Evolutionary conservation across 768 basidiomycete genomes (phyloP).

Genomic region (Sporobolomyces pararoseus): DNA sequence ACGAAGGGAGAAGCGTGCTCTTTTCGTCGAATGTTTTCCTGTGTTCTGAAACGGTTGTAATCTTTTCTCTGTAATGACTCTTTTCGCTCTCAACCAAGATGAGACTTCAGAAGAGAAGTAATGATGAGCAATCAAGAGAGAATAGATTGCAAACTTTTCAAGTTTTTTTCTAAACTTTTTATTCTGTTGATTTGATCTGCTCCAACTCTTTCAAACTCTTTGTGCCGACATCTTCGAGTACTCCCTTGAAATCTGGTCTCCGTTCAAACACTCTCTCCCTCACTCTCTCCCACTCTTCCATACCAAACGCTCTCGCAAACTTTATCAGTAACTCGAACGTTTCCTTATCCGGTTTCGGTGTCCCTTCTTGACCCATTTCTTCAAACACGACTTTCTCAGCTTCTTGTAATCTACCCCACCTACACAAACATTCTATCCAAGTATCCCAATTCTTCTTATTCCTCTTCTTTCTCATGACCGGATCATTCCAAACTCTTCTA

Average conservation of each 20-base stretch:
- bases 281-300: background rate
- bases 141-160: background rate
- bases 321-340: conserved; percentile 34
- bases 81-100: too few species aligned
- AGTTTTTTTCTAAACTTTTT: background rate
- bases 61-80: too few species aligned
- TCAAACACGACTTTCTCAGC: conserved; percentile 63
- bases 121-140: too few species aligned
- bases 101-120: too few species aligned
- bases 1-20: too few species aligned
- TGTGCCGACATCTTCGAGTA: background rate
- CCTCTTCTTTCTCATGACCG: conserved; percentile 56
- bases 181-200: background rate
- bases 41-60: too few species aligned
- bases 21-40: too few species aligned
- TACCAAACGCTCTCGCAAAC: conserved; percentile 20
- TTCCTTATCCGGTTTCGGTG: conserved; percentile 5
- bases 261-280: background rate
- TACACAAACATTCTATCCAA: conserved; percentile 81
- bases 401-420: conserved; percentile 62
- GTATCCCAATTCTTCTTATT: conserved; percentile 72
- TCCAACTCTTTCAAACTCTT: background rate
- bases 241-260: background rate
- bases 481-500: conserved; percentile 57
- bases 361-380: conserved; percentile 55